Evolutionary conservation across 805 yeast genomes (phyloP), one percentile per base, ranked within the genome.

Genomic region (Metschnikowia corniflorae): DNA sequence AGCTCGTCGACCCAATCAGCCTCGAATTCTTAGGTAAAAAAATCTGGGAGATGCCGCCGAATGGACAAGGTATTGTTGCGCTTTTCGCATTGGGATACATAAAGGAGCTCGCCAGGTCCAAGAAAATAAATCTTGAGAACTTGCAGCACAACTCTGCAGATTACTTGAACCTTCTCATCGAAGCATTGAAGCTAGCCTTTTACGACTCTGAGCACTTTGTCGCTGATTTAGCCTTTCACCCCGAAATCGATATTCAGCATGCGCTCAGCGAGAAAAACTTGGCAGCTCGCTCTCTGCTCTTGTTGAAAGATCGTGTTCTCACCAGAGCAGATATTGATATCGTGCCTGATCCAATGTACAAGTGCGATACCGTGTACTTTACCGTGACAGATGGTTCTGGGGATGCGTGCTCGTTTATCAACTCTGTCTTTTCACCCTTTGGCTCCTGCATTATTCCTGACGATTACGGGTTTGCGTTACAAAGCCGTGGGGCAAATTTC

Each of bases 41-140:
- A 19, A 64, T 85, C 17, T 81, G 89, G 86, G 93, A 85, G 55
- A 78, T 84, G 44, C 93, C 95, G 8, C 95, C 95, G 10, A 84
- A 80, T 57, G 86, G 91, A 4, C 86, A 85, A 36, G 94, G 94
- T 7, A 58, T 85, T 10, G 84, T 85, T 29, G 93, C 89, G 0
- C 62, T 85, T 33, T 61, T 82, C 13, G 79, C 91, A 0, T 58
- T 83, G 33, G 93, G 91, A 0, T 65, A 81, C 29, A 71, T 85
- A 44, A 71, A 70, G 46, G 73, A 75, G 24, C 64, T 85, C 40
- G 76, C 75, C 21, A 61, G 61, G 13, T 41, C 51, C 13, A 73
- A 74, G 3, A 52, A 50, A 13, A 58, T 68, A 9, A 67, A 76
- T 33, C 51, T 82, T 27, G 47, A 57, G 30, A 40, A 49, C 3